A percentile compares a stretch with the other conserved stretches of the same genome.
These are phyloP conservation scores for Phaffia rhodozyma DNA, from an alignment of 1,284 basidiomycete genomes.

Conservation along the genomic window DNA sequence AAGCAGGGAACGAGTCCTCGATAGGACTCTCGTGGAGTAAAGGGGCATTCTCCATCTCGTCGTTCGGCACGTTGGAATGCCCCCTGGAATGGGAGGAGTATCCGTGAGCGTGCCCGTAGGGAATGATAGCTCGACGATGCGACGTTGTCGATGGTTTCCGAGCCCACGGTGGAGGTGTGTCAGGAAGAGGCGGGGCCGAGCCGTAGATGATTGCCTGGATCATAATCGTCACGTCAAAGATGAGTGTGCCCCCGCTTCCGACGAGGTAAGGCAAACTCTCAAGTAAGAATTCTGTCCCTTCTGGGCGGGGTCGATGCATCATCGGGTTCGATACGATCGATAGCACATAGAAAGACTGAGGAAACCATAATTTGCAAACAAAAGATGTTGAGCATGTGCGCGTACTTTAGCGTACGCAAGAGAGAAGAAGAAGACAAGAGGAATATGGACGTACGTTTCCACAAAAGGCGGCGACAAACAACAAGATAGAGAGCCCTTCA, in stretches of 20 bases:
- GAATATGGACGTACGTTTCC: constrained; percentile 47
- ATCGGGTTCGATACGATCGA: constrained; percentile 17
- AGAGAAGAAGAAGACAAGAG: neutral
- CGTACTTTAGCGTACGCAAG: neutral
- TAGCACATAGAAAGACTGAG: constrained; percentile 2
- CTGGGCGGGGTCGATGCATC: constrained; percentile 15
- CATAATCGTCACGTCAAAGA: constrained; percentile 80
- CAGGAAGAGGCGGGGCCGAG: constrained; percentile 28
- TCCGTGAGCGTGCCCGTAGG: too few species aligned
- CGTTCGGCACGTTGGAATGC: too few species aligned
- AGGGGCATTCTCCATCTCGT: too few species aligned
- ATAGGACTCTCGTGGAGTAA: too few species aligned
- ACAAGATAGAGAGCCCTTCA: constrained; percentile 82
- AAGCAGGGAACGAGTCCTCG: too few species aligned
- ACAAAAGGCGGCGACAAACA: constrained; percentile 82
- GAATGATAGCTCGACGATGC: too few species aligned
- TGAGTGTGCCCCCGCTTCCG: constrained; percentile 55
- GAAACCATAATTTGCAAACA: neutral
- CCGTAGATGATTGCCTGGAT: constrained; percentile 48
- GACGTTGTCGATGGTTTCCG: too few species aligned
- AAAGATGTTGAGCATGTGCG: neutral
- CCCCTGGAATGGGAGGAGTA: too few species aligned
- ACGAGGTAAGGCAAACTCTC: constrained; percentile 19
- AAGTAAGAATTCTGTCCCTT: constrained; percentile 19
- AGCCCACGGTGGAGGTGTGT: neutral